Conservation (phyloP, 345 rosid species). For the Luvunga scandens region DNA sequence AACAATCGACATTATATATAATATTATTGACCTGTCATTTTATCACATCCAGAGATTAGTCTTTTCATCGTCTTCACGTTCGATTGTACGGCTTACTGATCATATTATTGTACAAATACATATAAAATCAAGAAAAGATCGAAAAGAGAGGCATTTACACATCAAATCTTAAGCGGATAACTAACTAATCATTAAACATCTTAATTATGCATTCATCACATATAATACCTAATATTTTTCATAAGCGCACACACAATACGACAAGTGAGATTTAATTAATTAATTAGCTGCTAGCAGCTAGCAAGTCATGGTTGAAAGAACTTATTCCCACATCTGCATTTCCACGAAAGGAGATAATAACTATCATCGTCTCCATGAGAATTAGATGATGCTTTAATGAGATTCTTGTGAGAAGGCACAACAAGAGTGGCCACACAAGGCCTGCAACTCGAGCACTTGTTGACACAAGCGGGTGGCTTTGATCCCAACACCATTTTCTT, state of each 20-base stretch:
- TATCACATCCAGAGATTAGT: background rate
- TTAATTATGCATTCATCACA: background rate
- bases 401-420: slow-evolving; percentile 25
- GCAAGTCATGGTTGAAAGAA: slow-evolving; percentile 37
- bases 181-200: background rate
- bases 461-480: slow-evolving; percentile 64
- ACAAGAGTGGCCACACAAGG: slow-evolving; percentile 69
- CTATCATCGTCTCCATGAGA: slow-evolving; percentile 12
- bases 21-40: too few relatives aligned
- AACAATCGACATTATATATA: too few relatives aligned
- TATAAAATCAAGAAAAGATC: background rate
- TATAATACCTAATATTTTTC: background rate
- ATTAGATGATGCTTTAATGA: background rate
- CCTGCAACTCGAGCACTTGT: slow-evolving; percentile 62
- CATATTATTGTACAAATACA: too few relatives aligned
- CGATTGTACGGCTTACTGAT: background rate
- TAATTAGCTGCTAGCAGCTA: background rate
- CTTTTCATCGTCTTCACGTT: background rate
- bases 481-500: slow-evolving; percentile 59
- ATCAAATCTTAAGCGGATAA: background rate
- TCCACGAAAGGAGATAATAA: slow-evolving; percentile 51
- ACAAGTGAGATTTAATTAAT: background rate
- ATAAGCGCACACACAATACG: background rate
- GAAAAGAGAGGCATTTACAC: background rate
- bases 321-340: slow-evolving; percentile 55